Conservation (phyloP, 2,329 filamentous ascomycete species). For the Aspergillus sp. region DNA sequence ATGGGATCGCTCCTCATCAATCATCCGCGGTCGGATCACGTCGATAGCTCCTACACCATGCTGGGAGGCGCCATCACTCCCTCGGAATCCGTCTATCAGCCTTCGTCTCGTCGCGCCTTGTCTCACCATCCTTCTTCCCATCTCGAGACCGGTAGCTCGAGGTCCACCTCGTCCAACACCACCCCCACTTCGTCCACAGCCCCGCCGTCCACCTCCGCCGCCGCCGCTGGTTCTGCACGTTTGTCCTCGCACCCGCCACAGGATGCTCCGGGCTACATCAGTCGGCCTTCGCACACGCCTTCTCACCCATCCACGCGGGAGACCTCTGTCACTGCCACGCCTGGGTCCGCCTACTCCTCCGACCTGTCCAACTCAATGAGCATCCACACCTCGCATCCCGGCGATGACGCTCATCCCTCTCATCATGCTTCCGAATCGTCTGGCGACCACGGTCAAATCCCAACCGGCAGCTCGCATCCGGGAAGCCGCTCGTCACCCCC, state of each 20-base stretch:
- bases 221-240: conserved; percentile 31
- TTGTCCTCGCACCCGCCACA: conserved; percentile 26
- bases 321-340: conserved; percentile 21
- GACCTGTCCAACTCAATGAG: conserved; percentile 46
- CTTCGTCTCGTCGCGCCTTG: conserved; percentile 25
- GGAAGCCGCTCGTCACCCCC: conserved; percentile 39
- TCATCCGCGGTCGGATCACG: conserved; percentile 72
- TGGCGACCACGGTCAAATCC: conserved; percentile 23
- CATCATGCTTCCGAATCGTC: conserved; percentile 17
- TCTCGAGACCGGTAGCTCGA: conserved; percentile 26
- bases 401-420: conserved; percentile 11
- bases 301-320: conserved; percentile 23
- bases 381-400: conserved; percentile 26
- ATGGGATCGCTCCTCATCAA: conserved; percentile 61
- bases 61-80: conserved; percentile 46
- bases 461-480: conserved; percentile 24
- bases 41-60: conserved; percentile 71
- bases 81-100: conserved; percentile 38
- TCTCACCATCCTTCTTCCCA: conserved; percentile 17
- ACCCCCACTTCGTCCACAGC: conserved; percentile 37
- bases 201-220: conserved; percentile 31
- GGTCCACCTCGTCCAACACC: conserved; percentile 30
- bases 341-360: conserved; percentile 15
- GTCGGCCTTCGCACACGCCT: conserved; percentile 23
- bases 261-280: conserved; percentile 37